Conservation (phyloP, 345 rosid genomes). For the Hypericum perforatum region DNA sequence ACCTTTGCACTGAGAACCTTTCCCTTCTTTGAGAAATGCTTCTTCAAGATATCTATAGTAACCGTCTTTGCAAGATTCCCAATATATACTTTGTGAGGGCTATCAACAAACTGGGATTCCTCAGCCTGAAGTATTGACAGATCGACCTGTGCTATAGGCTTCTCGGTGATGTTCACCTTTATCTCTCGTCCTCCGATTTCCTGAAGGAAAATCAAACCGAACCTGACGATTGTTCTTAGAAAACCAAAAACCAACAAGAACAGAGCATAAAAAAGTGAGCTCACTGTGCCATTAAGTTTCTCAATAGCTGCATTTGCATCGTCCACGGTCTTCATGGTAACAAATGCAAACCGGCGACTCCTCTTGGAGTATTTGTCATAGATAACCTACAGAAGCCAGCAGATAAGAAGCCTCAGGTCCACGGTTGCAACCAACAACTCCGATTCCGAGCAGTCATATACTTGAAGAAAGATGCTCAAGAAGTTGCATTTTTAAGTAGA, state of each 20-base stretch:
- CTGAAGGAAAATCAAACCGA: conserved; percentile 23
- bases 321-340: conserved; percentile 70
- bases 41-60: conserved; percentile 48
- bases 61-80: conserved; percentile 91
- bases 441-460: neutral
- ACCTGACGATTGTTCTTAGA: neutral
- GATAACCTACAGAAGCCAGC: conserved; percentile 44
- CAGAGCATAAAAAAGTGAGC: conserved; percentile 9
- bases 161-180: conserved; percentile 79
- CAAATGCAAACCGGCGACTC: conserved; percentile 84
- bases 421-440: neutral
- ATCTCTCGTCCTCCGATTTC: conserved; percentile 71
- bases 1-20: conserved; percentile 76
- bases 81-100: conserved; percentile 66
- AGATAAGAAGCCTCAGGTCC: neutral
- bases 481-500: too few relatives aligned
- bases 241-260: neutral
- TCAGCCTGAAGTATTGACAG: conserved; percentile 46
- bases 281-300: conserved; percentile 76
- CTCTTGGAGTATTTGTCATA: conserved; percentile 68
- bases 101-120: conserved; percentile 58
- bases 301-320: conserved; percentile 73
- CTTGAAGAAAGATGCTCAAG: neutral
- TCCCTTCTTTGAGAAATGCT: conserved; percentile 58
- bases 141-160: conserved; percentile 44